Conservation (phyloP, 768 basidiomycete species). For the Termitomyces sp. region DNA sequence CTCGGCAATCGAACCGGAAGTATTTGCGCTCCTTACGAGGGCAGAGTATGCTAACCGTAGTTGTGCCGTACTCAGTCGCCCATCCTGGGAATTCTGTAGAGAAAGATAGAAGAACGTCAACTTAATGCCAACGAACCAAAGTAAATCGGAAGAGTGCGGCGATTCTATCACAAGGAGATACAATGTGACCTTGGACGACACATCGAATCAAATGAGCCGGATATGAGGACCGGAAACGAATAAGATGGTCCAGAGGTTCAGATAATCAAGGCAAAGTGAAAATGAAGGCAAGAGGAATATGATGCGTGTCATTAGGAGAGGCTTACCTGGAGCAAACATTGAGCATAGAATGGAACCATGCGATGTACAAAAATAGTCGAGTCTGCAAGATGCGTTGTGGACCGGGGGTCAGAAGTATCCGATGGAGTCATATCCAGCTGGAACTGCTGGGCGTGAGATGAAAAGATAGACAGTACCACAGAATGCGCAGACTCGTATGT, state of each 20-base stretch:
- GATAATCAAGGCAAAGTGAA: background rate
- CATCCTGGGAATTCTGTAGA: slow-evolving; percentile 57
- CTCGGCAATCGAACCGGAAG: slow-evolving; percentile 22
- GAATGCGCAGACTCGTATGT: slow-evolving; percentile 88
- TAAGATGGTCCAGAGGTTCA: background rate
- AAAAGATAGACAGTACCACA: slow-evolving; percentile 70
- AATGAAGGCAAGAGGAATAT: background rate
- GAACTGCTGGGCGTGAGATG: slow-evolving; percentile 44
- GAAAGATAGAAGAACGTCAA: slow-evolving; percentile 5
- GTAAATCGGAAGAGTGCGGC: background rate
- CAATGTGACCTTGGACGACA: background rate
- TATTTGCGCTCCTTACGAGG: slow-evolving; percentile 56
- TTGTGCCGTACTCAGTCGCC: slow-evolving; percentile 55
- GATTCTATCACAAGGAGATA: background rate
- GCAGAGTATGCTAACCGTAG: slow-evolving; percentile 72
- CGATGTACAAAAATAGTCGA: slow-evolving; percentile 39
- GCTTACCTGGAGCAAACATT: slow-evolving; percentile 64
- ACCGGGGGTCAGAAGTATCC: slow-evolving; percentile 1
- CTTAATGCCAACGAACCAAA: slow-evolving; percentile 6
- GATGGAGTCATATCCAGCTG: slow-evolving; percentile 8
- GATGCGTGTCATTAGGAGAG: background rate
- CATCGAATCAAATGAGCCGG: background rate
- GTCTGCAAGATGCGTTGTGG: slow-evolving; percentile 6
- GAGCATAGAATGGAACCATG: slow-evolving; percentile 70
- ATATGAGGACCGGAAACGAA: background rate